Percentiles rank a stretch among this genome's conserved stretches.
Evolutionary conservation across 495 filamentous ascomycete genomes (phyloP).

Genomic region (Penicillium desertorum): DNA sequence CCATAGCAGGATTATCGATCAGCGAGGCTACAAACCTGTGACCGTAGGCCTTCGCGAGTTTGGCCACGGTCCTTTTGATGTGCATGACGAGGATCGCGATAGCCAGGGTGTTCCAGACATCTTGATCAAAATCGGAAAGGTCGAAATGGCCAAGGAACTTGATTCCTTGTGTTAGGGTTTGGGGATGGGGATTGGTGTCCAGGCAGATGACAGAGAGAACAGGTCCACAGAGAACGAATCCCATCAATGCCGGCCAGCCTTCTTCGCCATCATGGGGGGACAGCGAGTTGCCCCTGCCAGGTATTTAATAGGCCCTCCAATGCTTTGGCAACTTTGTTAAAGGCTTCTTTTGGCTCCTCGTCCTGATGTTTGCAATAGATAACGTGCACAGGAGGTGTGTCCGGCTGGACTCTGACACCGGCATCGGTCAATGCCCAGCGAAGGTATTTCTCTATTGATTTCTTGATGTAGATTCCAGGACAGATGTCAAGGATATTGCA

Average conservation of each 20-base stretch:
- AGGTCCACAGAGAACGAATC: conserved; percentile 43
- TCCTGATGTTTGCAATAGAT: conserved; percentile 32
- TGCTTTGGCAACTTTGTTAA: conserved; percentile 27
- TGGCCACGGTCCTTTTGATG: conserved; percentile 36
- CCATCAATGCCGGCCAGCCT: conserved; percentile 34
- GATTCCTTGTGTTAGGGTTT: conserved; percentile 7
- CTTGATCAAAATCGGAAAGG: conserved; percentile 38
- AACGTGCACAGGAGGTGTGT: conserved; percentile 34
- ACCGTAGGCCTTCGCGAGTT: conserved; percentile 24
- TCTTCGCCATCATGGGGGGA: neutral
- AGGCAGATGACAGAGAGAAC: conserved; percentile 44
- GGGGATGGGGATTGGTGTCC: conserved; percentile 30
- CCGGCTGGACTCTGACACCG: conserved; percentile 21
- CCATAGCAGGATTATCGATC: neutral
- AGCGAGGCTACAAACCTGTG: neutral
- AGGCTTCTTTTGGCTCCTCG: conserved; percentile 32
- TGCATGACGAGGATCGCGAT: conserved; percentile 43
- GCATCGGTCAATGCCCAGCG: conserved; percentile 47
- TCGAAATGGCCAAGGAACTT: conserved; percentile 43
- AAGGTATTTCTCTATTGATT: conserved; percentile 38
- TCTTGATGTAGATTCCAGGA: conserved; percentile 35
- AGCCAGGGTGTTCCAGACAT: conserved; percentile 51
- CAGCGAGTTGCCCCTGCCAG: neutral
- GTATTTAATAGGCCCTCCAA: conserved; percentile 30
- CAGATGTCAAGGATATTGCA: conserved; percentile 25